Evolutionary conservation across 2,329 filamentous ascomycete species (phyloP).

Genomic region (Akanthomyces dipterigenus): DNA sequence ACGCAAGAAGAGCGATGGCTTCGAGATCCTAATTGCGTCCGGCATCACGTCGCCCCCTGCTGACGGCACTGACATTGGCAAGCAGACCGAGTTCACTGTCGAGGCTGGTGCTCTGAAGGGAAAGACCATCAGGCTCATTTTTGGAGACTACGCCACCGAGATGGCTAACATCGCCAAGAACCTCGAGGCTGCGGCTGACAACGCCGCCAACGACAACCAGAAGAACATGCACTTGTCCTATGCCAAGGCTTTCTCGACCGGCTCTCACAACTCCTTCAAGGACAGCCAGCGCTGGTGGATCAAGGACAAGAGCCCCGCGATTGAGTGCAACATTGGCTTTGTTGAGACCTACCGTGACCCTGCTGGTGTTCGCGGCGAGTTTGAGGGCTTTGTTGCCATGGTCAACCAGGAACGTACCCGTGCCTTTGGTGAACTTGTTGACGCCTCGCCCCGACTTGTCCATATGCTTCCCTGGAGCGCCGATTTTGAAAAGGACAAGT

Average conservation of each 20-base stretch:
- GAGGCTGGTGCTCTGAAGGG: conserved; percentile 54
- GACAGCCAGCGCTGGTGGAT: conserved; percentile 78
- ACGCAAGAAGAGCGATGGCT: conserved; percentile 59
- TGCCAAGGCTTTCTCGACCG: conserved; percentile 64
- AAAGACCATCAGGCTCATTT: conserved; percentile 64
- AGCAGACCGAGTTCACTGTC: conserved; percentile 54
- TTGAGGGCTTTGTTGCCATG: conserved; percentile 77
- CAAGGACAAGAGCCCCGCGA: conserved; percentile 70
- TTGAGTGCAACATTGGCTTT: conserved; percentile 78
- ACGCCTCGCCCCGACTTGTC: conserved; percentile 74
- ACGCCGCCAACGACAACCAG: conserved; percentile 68
- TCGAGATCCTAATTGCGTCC: conserved; percentile 70
- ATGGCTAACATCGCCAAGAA: conserved; percentile 63
- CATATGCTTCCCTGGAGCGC: conserved; percentile 81
- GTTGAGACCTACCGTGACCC: conserved; percentile 83
- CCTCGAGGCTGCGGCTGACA: conserved; percentile 60
- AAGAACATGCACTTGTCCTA: conserved; percentile 69
- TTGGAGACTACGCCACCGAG: conserved; percentile 66
- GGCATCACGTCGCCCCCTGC: conserved; percentile 52
- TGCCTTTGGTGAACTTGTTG: conserved; percentile 80
- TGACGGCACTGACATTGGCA: conserved; percentile 62
- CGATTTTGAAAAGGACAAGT: conserved; percentile 94
- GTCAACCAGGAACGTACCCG: conserved; percentile 87
- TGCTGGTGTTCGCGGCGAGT: conserved; percentile 72
- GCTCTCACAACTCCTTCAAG: conserved; percentile 72